A percentile compares a stretch with the other conserved stretches of the same genome.
Conservation (phyloP, 768 basidiomycete species). For the Pleurotus tuoliensis region DNA sequence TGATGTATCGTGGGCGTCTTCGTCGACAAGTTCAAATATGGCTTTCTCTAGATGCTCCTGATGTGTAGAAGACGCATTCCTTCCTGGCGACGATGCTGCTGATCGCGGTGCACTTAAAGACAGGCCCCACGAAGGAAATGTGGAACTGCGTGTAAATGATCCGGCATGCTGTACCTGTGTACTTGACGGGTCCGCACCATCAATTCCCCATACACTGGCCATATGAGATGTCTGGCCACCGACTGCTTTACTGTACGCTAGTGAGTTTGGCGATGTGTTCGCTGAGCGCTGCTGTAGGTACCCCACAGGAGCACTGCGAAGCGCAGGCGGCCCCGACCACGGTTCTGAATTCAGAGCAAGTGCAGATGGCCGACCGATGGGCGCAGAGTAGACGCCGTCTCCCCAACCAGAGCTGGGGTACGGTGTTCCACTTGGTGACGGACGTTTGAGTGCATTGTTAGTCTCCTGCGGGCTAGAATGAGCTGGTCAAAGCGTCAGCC, state of each 20-base stretch:
- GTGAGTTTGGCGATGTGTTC: background rate
- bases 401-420: background rate
- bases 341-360: background rate
- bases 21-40: slow-evolving; percentile 6
- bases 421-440: background rate
- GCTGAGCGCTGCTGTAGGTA: background rate
- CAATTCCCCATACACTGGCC: background rate
- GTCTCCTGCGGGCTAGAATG: slow-evolving; percentile 1
- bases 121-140: background rate
- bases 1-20: background rate
- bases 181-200: background rate
- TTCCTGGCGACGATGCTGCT: background rate
- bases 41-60: slow-evolving; percentile 5
- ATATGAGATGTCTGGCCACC: background rate
- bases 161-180: background rate
- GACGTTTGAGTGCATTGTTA: background rate
- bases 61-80: background rate
- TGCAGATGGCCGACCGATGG: background rate
- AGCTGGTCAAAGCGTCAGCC: background rate
- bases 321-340: background rate
- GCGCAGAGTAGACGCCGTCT: background rate
- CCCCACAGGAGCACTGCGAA: background rate
- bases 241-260: background rate
- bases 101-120: background rate
- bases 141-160: background rate